Evolutionary conservation across 352 stramenopile genomes (phyloP).

Genomic region (Phytophthora sp.): DNA sequence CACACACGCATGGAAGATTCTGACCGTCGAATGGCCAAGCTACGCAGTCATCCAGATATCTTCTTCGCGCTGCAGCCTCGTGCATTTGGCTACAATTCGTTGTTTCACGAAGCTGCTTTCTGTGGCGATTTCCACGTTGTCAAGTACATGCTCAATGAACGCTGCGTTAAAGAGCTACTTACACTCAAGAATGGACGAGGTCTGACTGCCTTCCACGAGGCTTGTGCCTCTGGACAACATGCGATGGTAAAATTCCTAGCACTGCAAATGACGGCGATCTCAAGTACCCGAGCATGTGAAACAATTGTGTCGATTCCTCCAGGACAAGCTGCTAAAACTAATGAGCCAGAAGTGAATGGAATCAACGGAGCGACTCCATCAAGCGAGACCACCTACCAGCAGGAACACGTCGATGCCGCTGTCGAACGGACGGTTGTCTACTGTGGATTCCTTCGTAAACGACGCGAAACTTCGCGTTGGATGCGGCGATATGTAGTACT

Average conservation of each 20-base stretch:
- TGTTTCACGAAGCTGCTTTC: conserved; percentile 71
- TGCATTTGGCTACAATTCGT: conserved; percentile 63
- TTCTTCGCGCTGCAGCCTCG: conserved; percentile 64
- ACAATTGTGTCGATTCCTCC: no score
- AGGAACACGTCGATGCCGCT: conserved; percentile 13
- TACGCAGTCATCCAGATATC: conserved; percentile 51
- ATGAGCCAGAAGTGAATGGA: conserved; percentile 18
- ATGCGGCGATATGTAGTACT: conserved; percentile 82
- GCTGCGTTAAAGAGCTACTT: conserved; percentile 40
- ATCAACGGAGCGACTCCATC: background rate
- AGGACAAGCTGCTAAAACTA: conserved; percentile 5
- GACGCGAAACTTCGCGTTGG: conserved; percentile 82
- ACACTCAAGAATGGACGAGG: conserved; percentile 58
- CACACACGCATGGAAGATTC: conserved; percentile 77
- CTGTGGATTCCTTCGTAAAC: conserved; percentile 73
- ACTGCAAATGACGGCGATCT: conserved; percentile 13
- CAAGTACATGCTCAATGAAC: conserved; percentile 71
- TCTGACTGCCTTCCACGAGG: conserved; percentile 74
- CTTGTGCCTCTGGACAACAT: conserved; percentile 64
- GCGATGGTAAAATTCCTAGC: conserved; percentile 77
- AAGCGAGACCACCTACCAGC: conserved; percentile 10
- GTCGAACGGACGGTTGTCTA: conserved; percentile 37
- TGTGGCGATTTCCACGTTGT: conserved; percentile 80
- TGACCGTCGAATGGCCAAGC: conserved; percentile 58
- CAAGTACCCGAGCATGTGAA: background rate